Base-by-base conservation (phyloP, 768 basidiomycete genomes). In the Pleurotus cornucopiae region DNA sequence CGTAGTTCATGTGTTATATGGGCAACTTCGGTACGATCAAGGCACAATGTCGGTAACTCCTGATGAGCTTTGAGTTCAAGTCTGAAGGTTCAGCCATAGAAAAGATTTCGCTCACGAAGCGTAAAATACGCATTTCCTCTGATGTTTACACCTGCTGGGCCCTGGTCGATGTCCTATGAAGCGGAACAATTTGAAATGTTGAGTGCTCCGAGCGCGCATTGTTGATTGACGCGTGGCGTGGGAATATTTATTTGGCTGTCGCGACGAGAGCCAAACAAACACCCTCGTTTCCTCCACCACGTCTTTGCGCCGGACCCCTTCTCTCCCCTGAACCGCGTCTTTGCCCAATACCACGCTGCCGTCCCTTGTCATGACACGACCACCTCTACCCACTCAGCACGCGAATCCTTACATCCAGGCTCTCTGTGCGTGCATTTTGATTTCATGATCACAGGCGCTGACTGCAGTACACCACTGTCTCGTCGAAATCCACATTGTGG, bases 331-430 rank as follows among this genome's bases (percentile, higher is more conserved):
- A 56, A 61, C 21, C 16, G 1, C 38, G 37, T 34, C 30, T 9
- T 34, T 34, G 6, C 7, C 30, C 30, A 34, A 34, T 34, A 47
- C 49, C 45, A 51, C 54, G 46, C 51, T 46, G 52, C 53, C 53
- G 54, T 58, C 51, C 60, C 63, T 62, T 58, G 73, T 71, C 64
- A 74, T 73, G 66, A 61, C 69, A 54, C 71, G 84, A 63, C 84
- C 84, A 40, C 69, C 76, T n/a, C 71, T 85, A 7, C 84, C 84
- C 3, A 43, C 71, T 37, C 72, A 70, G 53, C 72, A 76, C 62
- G 75, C 76, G 41, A 86, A 86, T 58, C 77, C 78, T 0, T 69
- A 74, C 59, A 69, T 86, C 45, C 69, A 72, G 54, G 71, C 74
- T 9, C 70, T 82, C 57, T 56, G 77, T 70, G 20, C 23, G 46